Percentiles rank a stretch among this genome's conserved stretches.
These are phyloP conservation scores for Medicago lupulina DNA, from an alignment of 306 rosid species.

Conservation along the genomic window DNA sequence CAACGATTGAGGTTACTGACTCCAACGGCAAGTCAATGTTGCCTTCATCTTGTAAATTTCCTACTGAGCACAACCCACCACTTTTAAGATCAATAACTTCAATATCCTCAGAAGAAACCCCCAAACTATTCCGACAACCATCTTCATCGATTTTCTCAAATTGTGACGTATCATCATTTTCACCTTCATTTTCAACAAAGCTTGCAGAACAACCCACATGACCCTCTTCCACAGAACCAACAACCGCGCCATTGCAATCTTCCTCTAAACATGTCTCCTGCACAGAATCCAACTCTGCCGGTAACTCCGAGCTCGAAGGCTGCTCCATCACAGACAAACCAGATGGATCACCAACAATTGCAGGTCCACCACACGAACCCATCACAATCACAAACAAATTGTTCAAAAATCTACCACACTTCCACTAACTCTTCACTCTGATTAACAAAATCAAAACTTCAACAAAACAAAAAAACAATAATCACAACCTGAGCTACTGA, in stretches of 20 bases:
- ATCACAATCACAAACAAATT: conserved; percentile 49
- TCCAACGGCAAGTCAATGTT: conserved; percentile 32
- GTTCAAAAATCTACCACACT: conserved; percentile 43
- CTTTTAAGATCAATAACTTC: conserved; percentile 38
- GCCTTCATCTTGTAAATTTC: conserved; percentile 47
- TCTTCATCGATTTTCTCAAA: conserved; percentile 38
- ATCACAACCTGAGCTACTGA: conserved; percentile 25
- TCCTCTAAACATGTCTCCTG: conserved; percentile 52
- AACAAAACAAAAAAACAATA: not conserved
- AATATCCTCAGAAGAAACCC: conserved; percentile 41
- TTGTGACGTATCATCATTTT: conserved; percentile 41
- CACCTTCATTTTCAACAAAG: conserved; percentile 42
- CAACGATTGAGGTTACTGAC: conserved; percentile 45
- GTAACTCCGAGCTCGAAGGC: conserved; percentile 51
- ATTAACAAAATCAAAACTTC: conserved; percentile 33
- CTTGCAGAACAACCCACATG: conserved; percentile 44
- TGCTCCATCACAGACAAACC: conserved; percentile 38
- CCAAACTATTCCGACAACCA: conserved; percentile 42
- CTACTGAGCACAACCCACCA: conserved; percentile 36
- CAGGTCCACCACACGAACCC: conserved; percentile 73
- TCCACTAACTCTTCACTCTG: conserved; percentile 43
- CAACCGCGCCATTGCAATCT: conserved; percentile 33
- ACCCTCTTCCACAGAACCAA: conserved; percentile 40
- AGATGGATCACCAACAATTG: conserved; percentile 49
- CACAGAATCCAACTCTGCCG: conserved; percentile 55